Base-by-base conservation (phyloP, 2,329 filamentous ascomycete species). In the Hysterium pulicare region DNA sequence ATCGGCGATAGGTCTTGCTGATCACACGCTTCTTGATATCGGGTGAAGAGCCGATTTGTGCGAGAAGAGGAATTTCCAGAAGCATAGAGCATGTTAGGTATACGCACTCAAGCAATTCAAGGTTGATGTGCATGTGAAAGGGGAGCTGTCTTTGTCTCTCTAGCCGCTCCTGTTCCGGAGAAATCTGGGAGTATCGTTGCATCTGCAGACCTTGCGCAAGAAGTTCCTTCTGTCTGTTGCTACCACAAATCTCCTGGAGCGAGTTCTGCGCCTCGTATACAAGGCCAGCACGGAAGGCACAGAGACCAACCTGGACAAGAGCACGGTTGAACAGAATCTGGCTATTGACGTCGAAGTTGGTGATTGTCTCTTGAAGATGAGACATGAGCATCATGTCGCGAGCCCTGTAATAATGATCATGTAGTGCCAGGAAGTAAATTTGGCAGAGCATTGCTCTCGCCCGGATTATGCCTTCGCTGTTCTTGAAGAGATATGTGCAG, bases 111-210 rank as follows among this genome's bases (percentile, higher is more conserved):
- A 98, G 81, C 42, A 98, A 82, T 71, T 98, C 93, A 40, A 98
- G 81, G 77, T 98, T 98, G 78, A 98, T 98, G 79, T 98, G 93
- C 90, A 98, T 96, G 77, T 98, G 93, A 84, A 98, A 98, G 28
- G 93, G 93, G 55, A 98, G 81, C 74, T 98, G 93, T 59, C 93
- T 85, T 74, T 97, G 91, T 67, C 93, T 88, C 76, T 98, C 93
- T 30, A 97, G 80, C 54, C 91, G 87, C 75, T 98, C 93, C 72
- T 98, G 93, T 72, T 98, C 93, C 15, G 93, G 93, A 26, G 90
- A 93, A 48, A 98, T 93, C 62, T 95, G 90, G 60, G 82, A 91
- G 74, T 90, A 98, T 57, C 93, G 83, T 75, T 98, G 93, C 69
- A 98, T 93, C 77, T 97, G 95, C 49, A 98, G 89, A 69, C 93